Conservation (phyloP, 805 yeast species). For the Candida vartiovaarae region DNA sequence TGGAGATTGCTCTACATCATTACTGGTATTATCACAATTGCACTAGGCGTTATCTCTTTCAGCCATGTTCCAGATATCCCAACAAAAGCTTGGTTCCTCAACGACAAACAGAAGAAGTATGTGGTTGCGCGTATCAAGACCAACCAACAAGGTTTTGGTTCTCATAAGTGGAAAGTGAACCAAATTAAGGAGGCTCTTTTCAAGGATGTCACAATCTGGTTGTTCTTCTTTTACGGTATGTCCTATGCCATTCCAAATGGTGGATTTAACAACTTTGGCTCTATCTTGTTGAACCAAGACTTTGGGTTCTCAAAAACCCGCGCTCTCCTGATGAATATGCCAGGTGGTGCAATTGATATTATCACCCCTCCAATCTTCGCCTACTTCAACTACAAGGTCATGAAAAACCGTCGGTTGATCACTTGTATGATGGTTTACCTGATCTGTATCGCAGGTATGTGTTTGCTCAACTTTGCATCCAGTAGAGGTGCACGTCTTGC, state of each 20-base stretch:
- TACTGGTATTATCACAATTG: slow-evolving; percentile 52
- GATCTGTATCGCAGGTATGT: slow-evolving; percentile 7
- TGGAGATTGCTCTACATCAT: slow-evolving; percentile 59
- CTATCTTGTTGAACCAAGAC: slow-evolving; percentile 10
- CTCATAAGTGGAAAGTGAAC: slow-evolving; percentile 41
- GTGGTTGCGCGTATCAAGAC: slow-evolving; percentile 45
- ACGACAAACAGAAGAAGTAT: slow-evolving; percentile 36
- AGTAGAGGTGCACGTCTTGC: slow-evolving; percentile 17
- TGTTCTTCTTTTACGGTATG: slow-evolving; percentile 35
- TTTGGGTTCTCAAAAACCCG: slow-evolving; percentile 11
- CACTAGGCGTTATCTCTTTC: slow-evolving; percentile 39
- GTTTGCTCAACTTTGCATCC: slow-evolving; percentile 7
- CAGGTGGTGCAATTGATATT: slow-evolving; percentile 26
- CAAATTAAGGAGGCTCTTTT: slow-evolving; percentile 45
- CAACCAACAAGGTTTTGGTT: slow-evolving; percentile 55
- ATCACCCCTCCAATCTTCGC: slow-evolving; percentile 15
- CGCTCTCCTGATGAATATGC: slow-evolving; percentile 26
- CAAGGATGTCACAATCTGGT: slow-evolving; percentile 42
- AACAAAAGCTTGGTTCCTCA: slow-evolving; percentile 38
- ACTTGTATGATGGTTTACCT: slow-evolving; percentile 3
- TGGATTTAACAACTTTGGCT: slow-evolving; percentile 28
- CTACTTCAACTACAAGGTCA: slow-evolving; percentile 3
- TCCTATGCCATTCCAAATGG: slow-evolving; percentile 45
- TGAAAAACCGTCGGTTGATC: slow-evolving; percentile 4
- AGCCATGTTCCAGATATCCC: slow-evolving; percentile 54